phyloP scores from a whole-genome alignment of 2,329 filamentous ascomycete species.

The Simplicillium sp. region DNA sequence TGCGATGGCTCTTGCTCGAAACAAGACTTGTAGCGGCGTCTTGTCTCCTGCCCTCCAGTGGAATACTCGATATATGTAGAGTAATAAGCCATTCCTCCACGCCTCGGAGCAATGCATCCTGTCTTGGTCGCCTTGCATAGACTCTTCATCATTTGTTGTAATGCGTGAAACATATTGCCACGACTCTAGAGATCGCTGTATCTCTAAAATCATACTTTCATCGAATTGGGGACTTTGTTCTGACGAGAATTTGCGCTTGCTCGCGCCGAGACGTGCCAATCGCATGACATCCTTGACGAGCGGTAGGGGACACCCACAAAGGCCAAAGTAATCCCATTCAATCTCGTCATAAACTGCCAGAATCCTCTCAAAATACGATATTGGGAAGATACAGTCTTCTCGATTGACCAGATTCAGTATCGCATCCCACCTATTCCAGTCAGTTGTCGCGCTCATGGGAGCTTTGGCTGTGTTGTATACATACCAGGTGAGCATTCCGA shows the following conservation, averaged over 20 bases:
- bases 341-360: background rate
- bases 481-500: too few species aligned
- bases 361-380: background rate
- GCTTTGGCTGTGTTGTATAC: too few species aligned
- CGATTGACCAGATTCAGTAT: background rate
- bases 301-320: background rate
- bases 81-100: background rate
- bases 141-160: background rate
- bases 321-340: background rate
- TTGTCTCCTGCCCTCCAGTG: background rate
- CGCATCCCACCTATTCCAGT: background rate
- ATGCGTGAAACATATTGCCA: too few species aligned
- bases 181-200: too few species aligned
- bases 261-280: background rate
- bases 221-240: too few species aligned
- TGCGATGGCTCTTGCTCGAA: background rate
- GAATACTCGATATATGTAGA: background rate
- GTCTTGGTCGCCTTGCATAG: background rate
- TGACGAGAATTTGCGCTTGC: too few species aligned
- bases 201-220: too few species aligned
- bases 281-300: background rate
- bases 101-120: background rate
- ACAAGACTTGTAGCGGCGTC: background rate
- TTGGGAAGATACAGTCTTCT: background rate
- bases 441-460: too few species aligned